These are phyloP conservation scores for Byssoonygena ceratinophila DNA, from an alignment of 2,329 filamentous ascomycete species.

Conservation along the genomic window DNA sequence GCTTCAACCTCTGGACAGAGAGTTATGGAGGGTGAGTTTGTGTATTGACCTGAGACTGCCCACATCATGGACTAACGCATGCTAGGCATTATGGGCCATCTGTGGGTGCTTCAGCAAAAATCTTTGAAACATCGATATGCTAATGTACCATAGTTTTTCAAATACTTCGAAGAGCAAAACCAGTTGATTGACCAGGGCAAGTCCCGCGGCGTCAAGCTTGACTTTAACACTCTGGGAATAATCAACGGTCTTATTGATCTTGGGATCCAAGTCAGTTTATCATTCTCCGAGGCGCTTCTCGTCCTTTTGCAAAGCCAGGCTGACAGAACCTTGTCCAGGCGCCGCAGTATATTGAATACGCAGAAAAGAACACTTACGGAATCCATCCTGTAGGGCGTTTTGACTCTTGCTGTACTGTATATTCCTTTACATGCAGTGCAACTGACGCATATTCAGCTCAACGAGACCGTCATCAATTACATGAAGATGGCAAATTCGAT, in stretches of 20 bases:
- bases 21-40: constrained; percentile 38
- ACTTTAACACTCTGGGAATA: constrained; percentile 46
- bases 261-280: constrained; percentile 35
- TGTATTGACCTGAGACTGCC: neutral
- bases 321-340: neutral
- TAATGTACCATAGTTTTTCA: constrained; percentile 36
- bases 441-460: constrained; percentile 29
- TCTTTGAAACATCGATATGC: neutral
- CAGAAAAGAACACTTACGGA: constrained; percentile 9
- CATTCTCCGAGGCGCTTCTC: neutral
- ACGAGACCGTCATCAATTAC: constrained; percentile 50
- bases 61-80: constrained; percentile 20
- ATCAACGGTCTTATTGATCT: constrained; percentile 49
- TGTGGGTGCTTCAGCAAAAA: neutral
- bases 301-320: neutral
- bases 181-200: constrained; percentile 43
- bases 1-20: constrained; percentile 52
- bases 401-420: neutral
- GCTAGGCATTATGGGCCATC: constrained; percentile 44
- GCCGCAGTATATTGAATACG: constrained; percentile 9
- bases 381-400: constrained; percentile 5
- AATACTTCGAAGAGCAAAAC: constrained; percentile 50
- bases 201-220: constrained; percentile 40
- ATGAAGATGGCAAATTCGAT: constrained; percentile 50
- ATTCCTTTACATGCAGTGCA: neutral